Base-by-base conservation (phyloP, 345 rosid genomes). In the Moringa oleifera region DNA sequence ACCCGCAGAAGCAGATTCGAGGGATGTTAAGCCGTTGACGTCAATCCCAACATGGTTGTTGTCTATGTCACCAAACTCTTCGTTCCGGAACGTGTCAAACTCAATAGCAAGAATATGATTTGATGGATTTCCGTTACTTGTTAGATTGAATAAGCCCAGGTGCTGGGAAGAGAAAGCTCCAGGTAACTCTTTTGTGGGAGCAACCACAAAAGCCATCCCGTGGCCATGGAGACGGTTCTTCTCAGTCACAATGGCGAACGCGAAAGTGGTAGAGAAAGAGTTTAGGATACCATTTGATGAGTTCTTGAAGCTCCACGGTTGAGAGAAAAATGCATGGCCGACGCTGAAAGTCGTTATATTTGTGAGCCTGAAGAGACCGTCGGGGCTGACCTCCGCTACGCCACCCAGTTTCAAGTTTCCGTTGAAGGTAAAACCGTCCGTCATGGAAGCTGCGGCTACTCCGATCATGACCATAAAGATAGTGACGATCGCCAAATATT, bases 41-140 rank as follows among this genome's bases (percentile, higher is more conserved):
- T 87, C 83, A 59, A 87, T 77, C 18, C 87, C 88, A 15, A 87
- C 82, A 63, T 84, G 94, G 46, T 88, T 85, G 52, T 80, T 80
- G 9, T 72, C 64, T 28, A 77, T 74, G 60, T 77, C 84, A 1
- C 20, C 65, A 37, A 79, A 75, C 66, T 81, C 89, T 0, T 25
- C 57, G 49, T 41, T 80, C 56, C 18, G 33, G 13, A 81, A 67
- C 0, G 83, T 77, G 66, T 85, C 87, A 22, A 87, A 75, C 75
- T 83, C 88, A 15, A 87, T 70, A 15, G 85, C 83, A 18, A 87
- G n/a, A 20, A 88, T 77, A 55, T 75, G 80, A 51, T 80, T 84
- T 1, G 68, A 68, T 50, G 10, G 0, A 1, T 80, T 74, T 7
- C 88, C 88, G 25, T 67, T 46, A 76, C 54, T 74, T 53, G 51